Conservation (phyloP, 108 stramenopile species). For the Pseudonitzschia delicatissima region DNA sequence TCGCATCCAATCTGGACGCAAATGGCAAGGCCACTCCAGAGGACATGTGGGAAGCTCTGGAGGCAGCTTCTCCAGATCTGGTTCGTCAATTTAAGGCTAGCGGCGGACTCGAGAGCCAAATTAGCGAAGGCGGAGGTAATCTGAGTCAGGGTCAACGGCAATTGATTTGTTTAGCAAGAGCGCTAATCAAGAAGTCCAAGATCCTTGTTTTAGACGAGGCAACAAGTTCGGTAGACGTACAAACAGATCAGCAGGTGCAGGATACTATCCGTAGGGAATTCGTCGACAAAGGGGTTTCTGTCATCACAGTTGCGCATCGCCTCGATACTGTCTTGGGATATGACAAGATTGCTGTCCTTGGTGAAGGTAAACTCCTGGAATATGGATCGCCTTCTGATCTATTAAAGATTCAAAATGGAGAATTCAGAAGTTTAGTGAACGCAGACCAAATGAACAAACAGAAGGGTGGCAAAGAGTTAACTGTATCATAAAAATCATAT, state of each 20-base stretch:
- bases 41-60: slow-evolving; percentile 77
- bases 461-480: slow-evolving; percentile 32
- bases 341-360: slow-evolving; percentile 91
- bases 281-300: slow-evolving; percentile 76
- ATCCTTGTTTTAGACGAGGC: slow-evolving; percentile 91
- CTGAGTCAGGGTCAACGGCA: slow-evolving; percentile 88
- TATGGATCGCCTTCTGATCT: slow-evolving; percentile 63
- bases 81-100: slow-evolving; percentile 46
- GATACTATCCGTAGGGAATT: slow-evolving; percentile 71
- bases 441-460: slow-evolving; percentile 48
- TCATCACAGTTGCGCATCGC: slow-evolving; percentile 89
- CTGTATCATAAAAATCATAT: too few relatives aligned
- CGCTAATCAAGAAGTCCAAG: slow-evolving; percentile 69
- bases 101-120: slow-evolving; percentile 45
- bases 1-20: slow-evolving; percentile 89
- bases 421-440: slow-evolving; percentile 51
- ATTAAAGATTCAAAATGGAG: slow-evolving; percentile 40
- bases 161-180: slow-evolving; percentile 90
- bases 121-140: slow-evolving; percentile 87
- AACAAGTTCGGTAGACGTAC: slow-evolving; percentile 69
- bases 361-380: slow-evolving; percentile 77
- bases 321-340: slow-evolving; percentile 88
- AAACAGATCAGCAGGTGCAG: slow-evolving; percentile 74
- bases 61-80: slow-evolving; percentile 65
- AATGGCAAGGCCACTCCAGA: slow-evolving; percentile 53